phyloP scores from a whole-genome alignment of 192 early-diverging fungal species.

The Neocallimastix lanati region DNA sequence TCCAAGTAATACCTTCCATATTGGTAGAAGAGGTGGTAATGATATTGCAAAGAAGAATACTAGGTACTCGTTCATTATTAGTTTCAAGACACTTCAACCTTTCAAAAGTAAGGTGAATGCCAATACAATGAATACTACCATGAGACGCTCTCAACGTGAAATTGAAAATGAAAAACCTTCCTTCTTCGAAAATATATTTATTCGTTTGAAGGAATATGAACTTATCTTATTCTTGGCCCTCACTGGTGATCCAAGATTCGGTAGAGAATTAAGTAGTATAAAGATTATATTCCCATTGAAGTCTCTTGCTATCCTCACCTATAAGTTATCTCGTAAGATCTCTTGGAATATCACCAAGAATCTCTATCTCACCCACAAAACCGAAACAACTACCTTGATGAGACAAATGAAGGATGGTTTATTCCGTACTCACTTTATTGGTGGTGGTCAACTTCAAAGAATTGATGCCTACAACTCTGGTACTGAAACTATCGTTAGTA shows the following conservation, averaged over 20 bases:
- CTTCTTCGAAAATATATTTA: background rate
- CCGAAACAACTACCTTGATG: background rate
- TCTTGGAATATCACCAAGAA: background rate
- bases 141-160: background rate
- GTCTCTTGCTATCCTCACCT: background rate
- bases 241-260: conserved; percentile 16
- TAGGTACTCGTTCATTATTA: background rate
- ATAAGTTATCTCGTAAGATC: background rate
- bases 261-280: conserved; percentile 7
- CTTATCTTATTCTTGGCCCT: conserved; percentile 11
- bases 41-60: background rate
- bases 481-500: background rate
- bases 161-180: background rate
- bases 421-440: background rate
- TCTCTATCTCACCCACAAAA: background rate
- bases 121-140: background rate
- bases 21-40: background rate
- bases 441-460: background rate
- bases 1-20: too few relatives aligned
- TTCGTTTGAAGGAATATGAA: background rate
- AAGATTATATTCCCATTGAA: background rate
- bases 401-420: background rate
- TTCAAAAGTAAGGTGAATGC: background rate
- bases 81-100: background rate
- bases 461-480: background rate